Evolutionary conservation across 2,329 filamentous ascomycete species (phyloP).

Genomic region (Aureobasidium sp.): DNA sequence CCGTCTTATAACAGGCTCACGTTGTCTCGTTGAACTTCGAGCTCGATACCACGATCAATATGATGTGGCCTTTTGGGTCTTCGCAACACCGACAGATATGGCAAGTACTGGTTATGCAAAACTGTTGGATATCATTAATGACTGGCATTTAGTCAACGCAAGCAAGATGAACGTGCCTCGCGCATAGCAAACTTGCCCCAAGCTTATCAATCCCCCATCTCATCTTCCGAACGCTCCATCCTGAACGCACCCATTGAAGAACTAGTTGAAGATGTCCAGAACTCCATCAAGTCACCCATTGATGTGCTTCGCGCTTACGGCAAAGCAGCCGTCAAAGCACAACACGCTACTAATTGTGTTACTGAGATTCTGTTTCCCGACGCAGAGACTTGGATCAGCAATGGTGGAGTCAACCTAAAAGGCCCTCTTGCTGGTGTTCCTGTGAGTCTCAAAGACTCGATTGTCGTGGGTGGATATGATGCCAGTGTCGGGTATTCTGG

Average conservation of each 20-base stretch:
- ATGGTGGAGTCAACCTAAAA: constrained; percentile 59
- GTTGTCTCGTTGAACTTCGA: neutral
- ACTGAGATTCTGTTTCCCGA: constrained; percentile 78
- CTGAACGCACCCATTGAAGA: constrained; percentile 68
- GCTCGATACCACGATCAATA: neutral
- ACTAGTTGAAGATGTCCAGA: constrained; percentile 71
- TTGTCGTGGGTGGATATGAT: constrained; percentile 78
- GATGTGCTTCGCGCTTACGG: constrained; percentile 79
- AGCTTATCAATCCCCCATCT: constrained; percentile 60
- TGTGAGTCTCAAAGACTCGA: constrained; percentile 69
- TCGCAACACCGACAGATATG: constrained; percentile 1
- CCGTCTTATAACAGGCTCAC: neutral
- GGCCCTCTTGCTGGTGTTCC: constrained; percentile 84
- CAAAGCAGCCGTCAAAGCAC: constrained; percentile 76
- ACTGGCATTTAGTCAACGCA: constrained; percentile 54
- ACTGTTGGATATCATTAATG: neutral
- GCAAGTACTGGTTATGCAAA: neutral
- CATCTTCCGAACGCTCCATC: constrained; percentile 56
- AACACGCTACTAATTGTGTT: constrained; percentile 79
- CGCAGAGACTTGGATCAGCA: constrained; percentile 63
- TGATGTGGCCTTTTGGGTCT: constrained; percentile 9
- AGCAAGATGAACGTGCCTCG: constrained; percentile 66
- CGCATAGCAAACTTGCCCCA: constrained; percentile 62
- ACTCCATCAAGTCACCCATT: constrained; percentile 56
- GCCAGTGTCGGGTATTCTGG: constrained; percentile 72